Evolutionary conservation across 2,329 filamentous ascomycete species (phyloP).

Genomic region (Trichoderma sp.): DNA sequence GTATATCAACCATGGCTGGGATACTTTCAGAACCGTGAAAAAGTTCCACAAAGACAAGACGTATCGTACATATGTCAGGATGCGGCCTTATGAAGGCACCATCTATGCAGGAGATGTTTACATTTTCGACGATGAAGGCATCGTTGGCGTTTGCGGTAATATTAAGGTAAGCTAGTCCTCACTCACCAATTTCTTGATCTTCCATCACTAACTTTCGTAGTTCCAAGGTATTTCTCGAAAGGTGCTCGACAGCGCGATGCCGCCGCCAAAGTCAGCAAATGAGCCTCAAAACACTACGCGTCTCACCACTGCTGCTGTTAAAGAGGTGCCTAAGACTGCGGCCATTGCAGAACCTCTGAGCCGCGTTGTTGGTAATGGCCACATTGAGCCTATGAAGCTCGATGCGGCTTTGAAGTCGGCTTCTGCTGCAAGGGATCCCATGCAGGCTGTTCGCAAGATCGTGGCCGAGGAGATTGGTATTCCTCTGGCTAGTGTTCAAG

Average conservation of each 20-base stretch:
- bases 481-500: slow-evolving; percentile 50
- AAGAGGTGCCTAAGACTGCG: background rate
- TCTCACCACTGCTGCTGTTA: background rate
- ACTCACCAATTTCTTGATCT: background rate
- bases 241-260: background rate
- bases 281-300: background rate
- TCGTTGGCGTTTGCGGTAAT: slow-evolving; percentile 49
- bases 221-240: slow-evolving; percentile 12
- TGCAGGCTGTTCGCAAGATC: slow-evolving; percentile 41
- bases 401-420: slow-evolving; percentile 11
- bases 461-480: slow-evolving; percentile 55
- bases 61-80: slow-evolving; percentile 55
- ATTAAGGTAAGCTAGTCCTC: slow-evolving; percentile 38
- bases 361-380: background rate
- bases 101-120: slow-evolving; percentile 52
- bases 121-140: slow-evolving; percentile 50
- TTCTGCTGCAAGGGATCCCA: background rate
- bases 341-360: background rate
- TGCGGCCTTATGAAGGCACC: slow-evolving; percentile 49
- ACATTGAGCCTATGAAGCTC: slow-evolving; percentile 1
- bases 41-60: slow-evolving; percentile 6
- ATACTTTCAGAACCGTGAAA: slow-evolving; percentile 1
- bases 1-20: slow-evolving; percentile 57
- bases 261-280: background rate
- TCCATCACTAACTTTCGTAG: background rate